Evolutionary conservation across 768 basidiomycete species (phyloP).

Genomic region (Russula ochroleuca): DNA sequence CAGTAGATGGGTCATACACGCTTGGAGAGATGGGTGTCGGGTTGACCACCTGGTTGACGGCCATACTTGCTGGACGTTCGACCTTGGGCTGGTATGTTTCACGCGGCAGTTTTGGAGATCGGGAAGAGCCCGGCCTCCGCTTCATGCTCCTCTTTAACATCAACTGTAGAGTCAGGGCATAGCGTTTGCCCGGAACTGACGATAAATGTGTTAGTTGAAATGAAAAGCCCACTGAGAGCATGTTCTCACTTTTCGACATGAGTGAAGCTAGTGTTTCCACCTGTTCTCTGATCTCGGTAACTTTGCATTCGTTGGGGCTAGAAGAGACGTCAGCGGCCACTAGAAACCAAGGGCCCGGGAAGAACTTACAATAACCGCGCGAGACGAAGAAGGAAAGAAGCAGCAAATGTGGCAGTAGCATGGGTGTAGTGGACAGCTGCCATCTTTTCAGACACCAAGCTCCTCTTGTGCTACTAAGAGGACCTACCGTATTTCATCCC

Average conservation of each 20-base stretch:
- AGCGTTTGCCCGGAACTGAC: constrained; percentile 87
- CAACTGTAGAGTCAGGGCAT: constrained; percentile 82
- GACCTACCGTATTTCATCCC: constrained; percentile 84
- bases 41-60: constrained; percentile 27
- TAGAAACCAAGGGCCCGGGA: neutral
- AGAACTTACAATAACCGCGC: constrained; percentile 76
- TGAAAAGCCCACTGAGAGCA: neutral
- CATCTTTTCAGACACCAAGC: neutral
- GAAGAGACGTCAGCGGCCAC: neutral
- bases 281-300: constrained; percentile 64
- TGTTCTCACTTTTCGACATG: constrained; percentile 68
- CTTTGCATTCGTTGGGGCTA: constrained; percentile 81
- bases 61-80: constrained; percentile 28
- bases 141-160: constrained; percentile 80
- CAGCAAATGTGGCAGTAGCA: constrained; percentile 90
- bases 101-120: constrained; percentile 57
- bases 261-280: constrained; percentile 74
- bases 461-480: neutral
- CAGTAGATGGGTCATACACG: constrained; percentile 18
- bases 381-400: constrained; percentile 82
- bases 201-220: constrained; percentile 19
- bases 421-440: constrained; percentile 87
- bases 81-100: constrained; percentile 41
- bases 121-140: constrained; percentile 52
- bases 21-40: constrained; percentile 25